Conservation (phyloP, 768 basidiomycete genomes). For the Serendipita sp. region DNA sequence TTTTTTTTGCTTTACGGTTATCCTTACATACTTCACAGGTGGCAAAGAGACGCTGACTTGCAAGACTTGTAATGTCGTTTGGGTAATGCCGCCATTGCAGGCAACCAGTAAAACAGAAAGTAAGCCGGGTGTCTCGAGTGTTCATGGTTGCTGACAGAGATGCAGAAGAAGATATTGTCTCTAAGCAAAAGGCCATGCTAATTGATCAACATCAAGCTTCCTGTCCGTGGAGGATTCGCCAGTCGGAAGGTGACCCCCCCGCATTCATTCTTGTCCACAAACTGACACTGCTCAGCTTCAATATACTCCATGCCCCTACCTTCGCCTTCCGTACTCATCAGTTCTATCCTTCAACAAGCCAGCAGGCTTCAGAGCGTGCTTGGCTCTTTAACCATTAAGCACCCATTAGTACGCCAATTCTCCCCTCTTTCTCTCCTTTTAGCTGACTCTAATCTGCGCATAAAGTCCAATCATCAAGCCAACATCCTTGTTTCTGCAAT, state of each 20-base stretch:
- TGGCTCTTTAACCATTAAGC: background rate
- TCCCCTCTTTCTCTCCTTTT: background rate
- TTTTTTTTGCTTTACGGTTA: background rate
- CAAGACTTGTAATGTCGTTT: conserved; percentile 52
- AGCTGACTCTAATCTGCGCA: background rate
- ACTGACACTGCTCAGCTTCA: background rate
- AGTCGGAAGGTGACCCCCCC: conserved; percentile 51
- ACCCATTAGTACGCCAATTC: background rate
- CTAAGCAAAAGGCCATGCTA: conserved; percentile 38
- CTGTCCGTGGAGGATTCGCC: conserved; percentile 70
- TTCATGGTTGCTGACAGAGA: background rate
- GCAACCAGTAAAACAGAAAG: background rate
- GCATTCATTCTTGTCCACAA: background rate
- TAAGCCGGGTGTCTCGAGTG: background rate
- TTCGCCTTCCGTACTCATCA: background rate
- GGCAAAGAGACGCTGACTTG: conserved; percentile 68
- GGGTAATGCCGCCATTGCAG: conserved; percentile 22
- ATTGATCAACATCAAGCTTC: conserved; percentile 63
- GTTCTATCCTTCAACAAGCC: background rate
- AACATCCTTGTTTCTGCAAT: background rate
- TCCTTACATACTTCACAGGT: background rate
- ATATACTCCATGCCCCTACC: conserved; percentile 4
- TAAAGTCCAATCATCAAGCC: background rate
- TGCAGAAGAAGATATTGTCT: background rate
- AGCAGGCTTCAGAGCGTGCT: background rate